These are phyloP conservation scores for Exophiala mesophila DNA, from an alignment of 2,329 filamentous ascomycete genomes.

Conservation along the genomic window DNA sequence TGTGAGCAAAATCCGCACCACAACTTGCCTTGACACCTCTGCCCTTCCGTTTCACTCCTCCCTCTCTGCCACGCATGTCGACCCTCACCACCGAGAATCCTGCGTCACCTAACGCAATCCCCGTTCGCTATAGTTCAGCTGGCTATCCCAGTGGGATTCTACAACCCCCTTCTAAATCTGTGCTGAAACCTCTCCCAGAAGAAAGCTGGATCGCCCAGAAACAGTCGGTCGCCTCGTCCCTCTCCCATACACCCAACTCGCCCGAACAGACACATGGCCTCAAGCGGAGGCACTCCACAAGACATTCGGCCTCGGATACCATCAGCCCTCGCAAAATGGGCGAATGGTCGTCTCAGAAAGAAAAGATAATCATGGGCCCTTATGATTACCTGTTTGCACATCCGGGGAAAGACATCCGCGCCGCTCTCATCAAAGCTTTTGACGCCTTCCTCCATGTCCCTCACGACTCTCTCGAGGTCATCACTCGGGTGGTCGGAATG, in stretches of 20 bases:
- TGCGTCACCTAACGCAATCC: constrained; percentile 61
- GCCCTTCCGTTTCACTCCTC: neutral
- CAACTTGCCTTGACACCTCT: neutral
- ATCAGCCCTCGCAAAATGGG: constrained; percentile 7
- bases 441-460: constrained; percentile 43
- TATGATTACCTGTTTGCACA: constrained; percentile 43
- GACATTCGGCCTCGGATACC: constrained; percentile 19
- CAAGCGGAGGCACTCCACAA: constrained; percentile 23
- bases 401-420: constrained; percentile 43
- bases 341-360: constrained; percentile 33
- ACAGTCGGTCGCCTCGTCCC: constrained; percentile 15
- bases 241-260: constrained; percentile 2
- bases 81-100: constrained; percentile 23
- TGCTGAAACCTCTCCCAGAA: constrained; percentile 55
- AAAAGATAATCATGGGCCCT: constrained; percentile 40
- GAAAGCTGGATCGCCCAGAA: constrained; percentile 54
- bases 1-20: too few relatives aligned
- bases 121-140: constrained; percentile 67
- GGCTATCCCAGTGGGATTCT: constrained; percentile 39
- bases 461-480: constrained; percentile 35
- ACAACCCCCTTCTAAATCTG: constrained; percentile 32
- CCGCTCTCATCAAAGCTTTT: constrained; percentile 42
- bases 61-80: constrained; percentile 10
- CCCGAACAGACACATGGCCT: constrained; percentile 19
- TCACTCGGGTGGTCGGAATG: constrained; percentile 42